Evolutionary conservation across 495 filamentous ascomycete genomes (phyloP).

Genomic region (Penicillium coffeae): DNA sequence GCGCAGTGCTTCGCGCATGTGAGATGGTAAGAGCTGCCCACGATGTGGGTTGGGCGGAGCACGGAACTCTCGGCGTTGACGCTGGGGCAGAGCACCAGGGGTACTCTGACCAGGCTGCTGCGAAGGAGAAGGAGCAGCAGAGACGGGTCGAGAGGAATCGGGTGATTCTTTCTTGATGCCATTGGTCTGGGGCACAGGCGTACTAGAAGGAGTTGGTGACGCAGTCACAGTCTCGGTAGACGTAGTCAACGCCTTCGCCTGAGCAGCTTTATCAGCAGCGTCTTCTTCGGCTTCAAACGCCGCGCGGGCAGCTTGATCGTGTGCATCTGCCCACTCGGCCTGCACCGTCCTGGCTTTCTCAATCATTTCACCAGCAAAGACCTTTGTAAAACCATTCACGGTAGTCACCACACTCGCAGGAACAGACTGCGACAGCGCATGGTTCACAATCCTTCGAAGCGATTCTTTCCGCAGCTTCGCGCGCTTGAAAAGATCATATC

Average conservation of each 20-base stretch:
- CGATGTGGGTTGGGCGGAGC: conserved; percentile 47
- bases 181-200: conserved; percentile 9
- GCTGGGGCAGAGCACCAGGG: conserved; percentile 10
- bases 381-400: conserved; percentile 76
- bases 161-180: conserved; percentile 26
- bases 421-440: conserved; percentile 84
- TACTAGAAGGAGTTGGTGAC: conserved; percentile 17
- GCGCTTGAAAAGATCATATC: conserved; percentile 71
- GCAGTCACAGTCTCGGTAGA: conserved; percentile 10
- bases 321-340: conserved; percentile 64
- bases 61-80: conserved; percentile 24
- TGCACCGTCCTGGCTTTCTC: conserved; percentile 78
- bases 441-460: conserved; percentile 71
- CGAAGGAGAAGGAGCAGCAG: conserved; percentile 11
- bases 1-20: conserved; percentile 74
- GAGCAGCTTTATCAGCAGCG: conserved; percentile 37
- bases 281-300: conserved; percentile 32
- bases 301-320: conserved; percentile 34
- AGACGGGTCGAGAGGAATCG: conserved; percentile 8
- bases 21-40: conserved; percentile 74
- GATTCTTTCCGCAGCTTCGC: conserved; percentile 63
- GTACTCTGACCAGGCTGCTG: neutral
- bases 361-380: conserved; percentile 79
- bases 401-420: conserved; percentile 72
- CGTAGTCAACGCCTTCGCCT: conserved; percentile 31